A percentile compares a stretch with the other conserved stretches of the same genome.
phyloP scores from a whole-genome alignment of 164 flowering plant species.

The Platanus orientalis region DNA sequence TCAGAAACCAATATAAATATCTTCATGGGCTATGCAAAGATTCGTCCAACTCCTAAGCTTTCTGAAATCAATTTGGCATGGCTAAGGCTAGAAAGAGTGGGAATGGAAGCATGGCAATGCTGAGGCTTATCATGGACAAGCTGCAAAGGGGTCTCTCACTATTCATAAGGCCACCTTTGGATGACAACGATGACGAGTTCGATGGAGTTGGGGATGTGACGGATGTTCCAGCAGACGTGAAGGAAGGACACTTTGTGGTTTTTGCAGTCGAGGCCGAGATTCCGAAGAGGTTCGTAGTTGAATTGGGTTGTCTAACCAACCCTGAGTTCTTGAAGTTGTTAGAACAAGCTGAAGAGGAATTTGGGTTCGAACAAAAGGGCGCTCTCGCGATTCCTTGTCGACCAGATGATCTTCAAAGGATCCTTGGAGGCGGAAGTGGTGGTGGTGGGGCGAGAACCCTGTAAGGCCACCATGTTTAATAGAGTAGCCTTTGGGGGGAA shows the following conservation, averaged over 20 bases:
- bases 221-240: constrained; percentile 35
- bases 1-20: no score
- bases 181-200: neutral
- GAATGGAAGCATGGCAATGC: constrained; percentile 9
- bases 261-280: constrained; percentile 27
- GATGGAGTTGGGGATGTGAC: constrained; percentile 12
- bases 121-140: constrained; percentile 17
- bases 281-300: constrained; percentile 38
- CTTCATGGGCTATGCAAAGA: no score
- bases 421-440: constrained; percentile 12
- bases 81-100: neutral
- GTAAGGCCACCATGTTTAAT: no score
- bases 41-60: no score
- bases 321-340: constrained; percentile 45
- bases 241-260: constrained; percentile 49
- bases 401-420: constrained; percentile 33
- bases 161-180: neutral
- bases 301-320: constrained; percentile 23
- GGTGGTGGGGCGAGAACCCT: neutral
- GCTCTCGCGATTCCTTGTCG: constrained; percentile 45
- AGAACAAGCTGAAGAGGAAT: constrained; percentile 49
- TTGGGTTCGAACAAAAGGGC: constrained; percentile 44
- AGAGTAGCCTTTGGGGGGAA: no score
- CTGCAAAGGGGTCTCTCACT: constrained; percentile 11
- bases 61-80: no score